These are phyloP conservation scores for Lophium mytilinum DNA, from an alignment of 495 filamentous ascomycete species.

Conservation along the genomic window DNA sequence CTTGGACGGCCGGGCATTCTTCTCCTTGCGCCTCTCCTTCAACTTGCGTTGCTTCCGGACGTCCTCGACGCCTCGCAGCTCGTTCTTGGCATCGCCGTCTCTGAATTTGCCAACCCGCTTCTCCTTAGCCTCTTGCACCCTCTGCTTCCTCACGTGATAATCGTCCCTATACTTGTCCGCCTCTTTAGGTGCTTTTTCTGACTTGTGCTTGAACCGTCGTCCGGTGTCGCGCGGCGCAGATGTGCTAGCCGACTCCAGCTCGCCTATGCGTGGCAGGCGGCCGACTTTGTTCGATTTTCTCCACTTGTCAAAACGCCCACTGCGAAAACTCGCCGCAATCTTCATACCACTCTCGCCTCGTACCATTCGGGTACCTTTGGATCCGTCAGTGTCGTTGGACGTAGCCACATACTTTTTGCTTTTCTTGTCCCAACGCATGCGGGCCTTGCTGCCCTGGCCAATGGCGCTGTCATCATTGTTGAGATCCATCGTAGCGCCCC, in stretches of 20 bases:
- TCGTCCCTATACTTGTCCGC: slow-evolving; percentile 86
- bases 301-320: slow-evolving; percentile 89
- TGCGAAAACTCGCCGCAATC: slow-evolving; percentile 87
- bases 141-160: slow-evolving; percentile 84
- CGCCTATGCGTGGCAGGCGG: slow-evolving; percentile 69
- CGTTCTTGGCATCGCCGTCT: slow-evolving; percentile 59
- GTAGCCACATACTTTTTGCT: slow-evolving; percentile 86
- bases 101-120: slow-evolving; percentile 66
- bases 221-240: slow-evolving; percentile 25
- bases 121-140: slow-evolving; percentile 76
- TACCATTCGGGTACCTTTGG: slow-evolving; percentile 73
- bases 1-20: slow-evolving; percentile 80
- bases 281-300: slow-evolving; percentile 73
- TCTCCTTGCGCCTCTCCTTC: slow-evolving; percentile 68
- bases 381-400: slow-evolving; percentile 90
- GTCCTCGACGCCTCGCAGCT: slow-evolving; percentile 73
- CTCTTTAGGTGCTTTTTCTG: slow-evolving; percentile 79
- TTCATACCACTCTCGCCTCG: slow-evolving; percentile 89
- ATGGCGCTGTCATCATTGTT: slow-evolving; percentile 72
- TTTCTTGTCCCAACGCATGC: slow-evolving; percentile 95
- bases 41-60: slow-evolving; percentile 72
- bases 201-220: slow-evolving; percentile 66
- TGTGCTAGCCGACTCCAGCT: slow-evolving; percentile 53
- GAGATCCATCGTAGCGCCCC: slow-evolving; percentile 81
- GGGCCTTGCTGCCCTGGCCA: slow-evolving; percentile 56